Percentiles rank a stretch among this genome's conserved stretches.
These are phyloP conservation scores for Herpetomonas muscarum DNA, from an alignment of 208 protist genomes.

Conservation along the genomic window DNA sequence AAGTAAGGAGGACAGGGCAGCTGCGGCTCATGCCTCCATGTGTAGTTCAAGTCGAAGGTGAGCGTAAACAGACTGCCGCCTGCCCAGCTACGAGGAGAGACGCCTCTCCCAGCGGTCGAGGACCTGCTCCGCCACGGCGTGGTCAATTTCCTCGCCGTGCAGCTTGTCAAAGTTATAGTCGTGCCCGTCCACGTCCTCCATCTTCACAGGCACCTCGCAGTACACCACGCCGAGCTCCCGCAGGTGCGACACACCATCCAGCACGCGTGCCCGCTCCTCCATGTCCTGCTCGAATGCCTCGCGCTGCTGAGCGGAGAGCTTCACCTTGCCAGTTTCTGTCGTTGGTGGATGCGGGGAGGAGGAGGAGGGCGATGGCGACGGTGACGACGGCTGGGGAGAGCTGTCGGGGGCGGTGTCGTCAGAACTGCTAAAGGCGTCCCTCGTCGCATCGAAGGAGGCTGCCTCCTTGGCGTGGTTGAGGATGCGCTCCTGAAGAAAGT, in stretches of 20 bases:
- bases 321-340: background rate
- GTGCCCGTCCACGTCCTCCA: constrained; percentile 27
- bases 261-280: constrained; percentile 4
- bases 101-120: constrained; percentile 51
- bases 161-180: constrained; percentile 62
- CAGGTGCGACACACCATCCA: constrained; percentile 9
- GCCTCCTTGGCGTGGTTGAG: background rate
- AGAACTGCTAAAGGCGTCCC: background rate
- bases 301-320: background rate
- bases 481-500: background rate
- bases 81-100: background rate
- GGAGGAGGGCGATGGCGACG: background rate
- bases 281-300: background rate
- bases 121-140: constrained; percentile 36
- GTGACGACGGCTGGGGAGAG: background rate
- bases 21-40: background rate
- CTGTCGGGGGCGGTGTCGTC: background rate
- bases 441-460: background rate
- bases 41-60: no score
- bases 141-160: constrained; percentile 37
- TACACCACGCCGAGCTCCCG: constrained; percentile 54
- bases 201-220: constrained; percentile 43
- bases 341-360: background rate
- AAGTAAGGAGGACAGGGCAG: no score
- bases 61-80: background rate